Conservation (phyloP, 108 stramenopile genomes). For the Cyclotella baltica region DNA sequence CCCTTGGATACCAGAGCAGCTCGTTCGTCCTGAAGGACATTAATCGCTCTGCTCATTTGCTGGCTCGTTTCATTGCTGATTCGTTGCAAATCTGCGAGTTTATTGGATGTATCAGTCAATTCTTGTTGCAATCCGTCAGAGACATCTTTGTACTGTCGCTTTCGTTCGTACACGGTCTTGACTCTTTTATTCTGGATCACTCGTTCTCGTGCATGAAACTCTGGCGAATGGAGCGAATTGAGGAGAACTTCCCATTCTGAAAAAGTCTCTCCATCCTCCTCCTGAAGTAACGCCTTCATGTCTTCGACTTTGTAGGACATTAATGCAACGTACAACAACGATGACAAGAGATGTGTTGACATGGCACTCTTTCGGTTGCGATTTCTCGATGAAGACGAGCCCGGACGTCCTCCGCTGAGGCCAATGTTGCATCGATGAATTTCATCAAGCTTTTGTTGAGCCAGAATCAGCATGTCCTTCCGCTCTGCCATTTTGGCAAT, state of each 20-base stretch:
- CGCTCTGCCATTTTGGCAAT: slow-evolving; percentile 22
- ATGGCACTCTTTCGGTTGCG: slow-evolving; percentile 16
- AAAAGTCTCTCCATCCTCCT: slow-evolving; percentile 28
- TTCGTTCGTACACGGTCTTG: slow-evolving; percentile 32
- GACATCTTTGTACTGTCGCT: slow-evolving; percentile 35
- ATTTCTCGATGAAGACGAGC: slow-evolving; percentile 8
- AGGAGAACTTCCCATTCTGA: slow-evolving; percentile 44
- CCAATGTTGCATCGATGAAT: slow-evolving; percentile 41
- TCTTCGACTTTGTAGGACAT: slow-evolving; percentile 49
- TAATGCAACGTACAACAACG: slow-evolving; percentile 42
- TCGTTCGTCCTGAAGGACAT: slow-evolving; percentile 42
- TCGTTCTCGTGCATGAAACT: slow-evolving; percentile 50
- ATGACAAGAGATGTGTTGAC: slow-evolving; percentile 32
- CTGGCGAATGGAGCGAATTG: slow-evolving; percentile 41
- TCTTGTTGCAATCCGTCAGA: slow-evolving; percentile 16
- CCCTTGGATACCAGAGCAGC: slow-evolving; percentile 20
- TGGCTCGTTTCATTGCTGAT: slow-evolving; percentile 43
- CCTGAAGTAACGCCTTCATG: slow-evolving; percentile 52
- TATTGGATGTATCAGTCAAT: slow-evolving; percentile 12
- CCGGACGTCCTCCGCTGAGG: slow-evolving; percentile 5
- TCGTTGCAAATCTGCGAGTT: slow-evolving; percentile 34
- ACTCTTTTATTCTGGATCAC: slow-evolving; percentile 42
- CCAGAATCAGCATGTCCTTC: slow-evolving; percentile 47
- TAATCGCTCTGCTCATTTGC: slow-evolving; percentile 43
- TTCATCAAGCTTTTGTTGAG: slow-evolving; percentile 54